phyloP scores from a whole-genome alignment of 768 basidiomycete genomes.

The Termitomyces heimii region DNA sequence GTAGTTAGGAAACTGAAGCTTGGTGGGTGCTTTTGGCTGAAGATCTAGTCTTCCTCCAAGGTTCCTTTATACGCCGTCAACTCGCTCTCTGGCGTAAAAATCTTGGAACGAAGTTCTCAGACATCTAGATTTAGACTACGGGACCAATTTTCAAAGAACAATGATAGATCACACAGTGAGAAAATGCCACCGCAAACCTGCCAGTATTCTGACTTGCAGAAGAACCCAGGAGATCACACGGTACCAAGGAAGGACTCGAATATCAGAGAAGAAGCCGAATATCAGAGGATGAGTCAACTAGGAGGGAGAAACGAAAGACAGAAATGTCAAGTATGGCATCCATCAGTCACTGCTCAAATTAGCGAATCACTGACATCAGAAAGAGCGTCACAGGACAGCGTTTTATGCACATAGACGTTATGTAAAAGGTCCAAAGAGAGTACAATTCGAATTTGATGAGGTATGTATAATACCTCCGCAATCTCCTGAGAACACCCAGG shows the following conservation, averaged over 20 bases:
- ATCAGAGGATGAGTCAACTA: neutral
- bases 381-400: neutral
- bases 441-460: neutral
- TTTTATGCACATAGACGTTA: too few relatives aligned
- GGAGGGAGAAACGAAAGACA: neutral
- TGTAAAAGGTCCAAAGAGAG: neutral
- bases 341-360: neutral
- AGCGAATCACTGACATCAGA: too few relatives aligned
- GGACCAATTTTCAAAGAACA: neutral
- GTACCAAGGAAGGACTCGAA: neutral
- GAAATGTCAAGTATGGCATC: neutral
- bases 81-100: neutral
- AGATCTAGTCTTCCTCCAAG: neutral
- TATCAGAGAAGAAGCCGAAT: neutral
- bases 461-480: neutral
- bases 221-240: neutral
- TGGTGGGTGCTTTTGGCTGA: neutral
- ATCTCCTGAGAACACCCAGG: neutral
- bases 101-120: neutral
- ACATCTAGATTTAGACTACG: neutral
- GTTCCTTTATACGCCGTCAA: neutral
- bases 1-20: neutral
- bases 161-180: neutral
- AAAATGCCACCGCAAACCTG: neutral
- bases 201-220: neutral